Evolutionary conservation across 2,329 filamentous ascomycete species (phyloP), one percentile per base, ranked within the genome.

Genomic region (Cadophora gregata): DNA sequence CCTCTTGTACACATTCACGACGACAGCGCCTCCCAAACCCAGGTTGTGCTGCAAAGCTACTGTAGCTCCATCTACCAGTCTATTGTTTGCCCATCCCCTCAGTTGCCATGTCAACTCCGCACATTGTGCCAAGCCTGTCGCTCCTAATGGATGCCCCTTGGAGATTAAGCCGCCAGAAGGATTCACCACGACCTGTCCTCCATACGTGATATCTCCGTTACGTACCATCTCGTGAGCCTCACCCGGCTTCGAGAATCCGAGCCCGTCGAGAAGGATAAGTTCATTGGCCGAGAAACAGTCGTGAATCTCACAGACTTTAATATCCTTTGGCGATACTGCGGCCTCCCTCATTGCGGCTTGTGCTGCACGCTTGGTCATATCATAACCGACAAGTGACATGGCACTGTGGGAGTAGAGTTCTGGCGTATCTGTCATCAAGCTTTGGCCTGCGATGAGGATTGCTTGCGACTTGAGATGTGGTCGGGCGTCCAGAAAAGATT

Each of bases 261-360:
- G 85, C 0, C 93, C 93, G 77, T 98, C 95, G 59, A 98, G 89
- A 1, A 89, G 90, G 60, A 96, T 86, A 90, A 98, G 91, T 83
- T 98, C 93, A 78, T 98, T 98, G 31, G 95, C 90, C 24, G 90
- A 93, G 85, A 98, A 98, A 83, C 96, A 98, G 82, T 98, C 96
- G 80, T 98, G 96, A 68, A 98, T 83, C 82, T 98, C 95, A 76
- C 93, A 93, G 19, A 98, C 91, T 75, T 90, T 88, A 70, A 95
- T 85, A 71, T 97, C 91, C 36, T 82, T 79, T 0, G 91, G 81
- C 2, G 88, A 84, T 67, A 91, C 82, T 25, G 87, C 86, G 0
- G 93, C 93, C 80, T 98, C 91, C 33, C 81, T 83, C 69, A 92
- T 82, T 19, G 95, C 95, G 0, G 83, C 81, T 67, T 83, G 80